Evolutionary conservation across 345 rosid species (phyloP).

Genomic region (Eucalyptus grandis): DNA sequence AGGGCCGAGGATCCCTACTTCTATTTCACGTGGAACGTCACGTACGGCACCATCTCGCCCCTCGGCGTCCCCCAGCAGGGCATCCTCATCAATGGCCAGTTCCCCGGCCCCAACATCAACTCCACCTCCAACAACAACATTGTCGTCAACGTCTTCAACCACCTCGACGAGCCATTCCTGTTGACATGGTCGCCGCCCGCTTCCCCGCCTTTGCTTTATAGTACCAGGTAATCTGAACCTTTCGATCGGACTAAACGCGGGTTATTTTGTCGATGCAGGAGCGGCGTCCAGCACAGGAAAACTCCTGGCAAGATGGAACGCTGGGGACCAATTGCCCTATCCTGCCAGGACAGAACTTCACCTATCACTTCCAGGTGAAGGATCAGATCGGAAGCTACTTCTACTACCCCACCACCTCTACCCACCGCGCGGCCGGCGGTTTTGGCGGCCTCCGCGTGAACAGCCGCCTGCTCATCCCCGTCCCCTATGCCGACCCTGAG

Average conservation of each 20-base stretch:
- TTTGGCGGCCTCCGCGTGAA: slow-evolving; percentile 65
- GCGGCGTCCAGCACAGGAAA: slow-evolving; percentile 81
- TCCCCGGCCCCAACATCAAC: slow-evolving; percentile 76
- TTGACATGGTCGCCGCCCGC: slow-evolving; percentile 26
- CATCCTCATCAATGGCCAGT: slow-evolving; percentile 64
- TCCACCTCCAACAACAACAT: slow-evolving; percentile 66
- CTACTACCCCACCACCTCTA: slow-evolving; percentile 43
- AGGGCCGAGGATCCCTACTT: slow-evolving; percentile 54
- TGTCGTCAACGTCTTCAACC: slow-evolving; percentile 58
- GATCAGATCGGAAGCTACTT: slow-evolving; percentile 81
- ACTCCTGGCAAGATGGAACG: slow-evolving; percentile 73
- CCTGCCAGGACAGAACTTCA: slow-evolving; percentile 51
- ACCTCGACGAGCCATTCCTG: slow-evolving; percentile 63
- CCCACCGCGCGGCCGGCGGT: slow-evolving; percentile 54
- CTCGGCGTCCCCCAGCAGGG: slow-evolving; percentile 54
- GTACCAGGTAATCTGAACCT: not conserved
- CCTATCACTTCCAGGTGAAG: slow-evolving; percentile 79
- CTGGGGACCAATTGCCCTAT: slow-evolving; percentile 73
- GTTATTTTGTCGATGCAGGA: slow-evolving; percentile 16
- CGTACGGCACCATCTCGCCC: slow-evolving; percentile 51
- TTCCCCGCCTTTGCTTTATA: not conserved
- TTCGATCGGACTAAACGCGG: not conserved
- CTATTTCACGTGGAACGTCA: slow-evolving; percentile 56
- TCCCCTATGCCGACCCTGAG: slow-evolving; percentile 56
- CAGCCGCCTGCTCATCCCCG: slow-evolving; percentile 63